phyloP scores from a whole-genome alignment of 192 early-diverging fungal genomes.

The Podila horticola region DNA sequence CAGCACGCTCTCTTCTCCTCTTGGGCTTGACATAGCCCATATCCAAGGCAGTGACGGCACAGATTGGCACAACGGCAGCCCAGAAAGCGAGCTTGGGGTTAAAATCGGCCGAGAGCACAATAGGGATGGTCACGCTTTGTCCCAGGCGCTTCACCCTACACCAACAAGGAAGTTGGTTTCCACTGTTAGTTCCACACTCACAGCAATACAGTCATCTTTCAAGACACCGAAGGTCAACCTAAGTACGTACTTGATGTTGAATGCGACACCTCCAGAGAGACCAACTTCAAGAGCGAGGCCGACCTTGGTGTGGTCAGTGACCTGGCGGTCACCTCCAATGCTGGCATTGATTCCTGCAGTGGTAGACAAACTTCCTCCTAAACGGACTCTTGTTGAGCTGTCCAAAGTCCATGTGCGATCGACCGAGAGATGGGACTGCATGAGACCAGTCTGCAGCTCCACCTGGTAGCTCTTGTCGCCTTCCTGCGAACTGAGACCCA shows the following conservation, averaged over 20 bases:
- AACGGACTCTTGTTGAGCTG: constrained; percentile 53
- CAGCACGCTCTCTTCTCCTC: constrained; percentile 57
- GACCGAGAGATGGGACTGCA: constrained; percentile 59
- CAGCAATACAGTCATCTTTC: not conserved
- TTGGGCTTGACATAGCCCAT: constrained; percentile 70
- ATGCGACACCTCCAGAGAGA: constrained; percentile 65
- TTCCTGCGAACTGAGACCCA: constrained; percentile 58
- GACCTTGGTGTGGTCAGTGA: constrained; percentile 63
- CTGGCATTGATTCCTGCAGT: constrained; percentile 57
- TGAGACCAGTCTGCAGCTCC: constrained; percentile 68
- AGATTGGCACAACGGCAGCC: constrained; percentile 64
- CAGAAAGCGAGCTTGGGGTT: constrained; percentile 63
- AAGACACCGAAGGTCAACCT: too few relatives aligned
- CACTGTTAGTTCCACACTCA: too few relatives aligned
- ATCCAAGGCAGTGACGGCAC: constrained; percentile 63
- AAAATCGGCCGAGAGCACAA: constrained; percentile 69
- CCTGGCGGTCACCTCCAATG: constrained; percentile 64
- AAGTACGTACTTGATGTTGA: constrained; percentile 61
- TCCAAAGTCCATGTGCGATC: constrained; percentile 61
- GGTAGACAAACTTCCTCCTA: constrained; percentile 59
- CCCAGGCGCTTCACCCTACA: constrained; percentile 71
- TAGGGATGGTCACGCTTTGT: constrained; percentile 72
- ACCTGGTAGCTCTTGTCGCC: constrained; percentile 56
- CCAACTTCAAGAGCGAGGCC: constrained; percentile 71
- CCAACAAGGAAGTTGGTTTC: not conserved